phyloP scores from a whole-genome alignment of 805 yeast species.

The Kuraishia molischiana region DNA sequence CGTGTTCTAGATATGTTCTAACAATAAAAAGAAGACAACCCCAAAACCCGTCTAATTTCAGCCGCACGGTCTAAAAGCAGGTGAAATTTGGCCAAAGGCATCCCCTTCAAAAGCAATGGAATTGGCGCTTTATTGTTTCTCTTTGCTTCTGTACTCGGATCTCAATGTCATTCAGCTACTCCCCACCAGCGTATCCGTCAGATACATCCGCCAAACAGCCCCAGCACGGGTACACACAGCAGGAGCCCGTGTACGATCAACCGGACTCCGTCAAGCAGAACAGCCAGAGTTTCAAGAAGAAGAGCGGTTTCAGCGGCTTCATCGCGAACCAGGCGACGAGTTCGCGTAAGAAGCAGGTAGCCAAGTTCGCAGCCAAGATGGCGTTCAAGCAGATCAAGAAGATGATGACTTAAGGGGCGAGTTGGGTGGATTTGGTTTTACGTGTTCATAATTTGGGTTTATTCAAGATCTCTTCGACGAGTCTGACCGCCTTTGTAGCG shows the following conservation, averaged over 20 bases:
- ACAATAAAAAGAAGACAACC: too few species aligned
- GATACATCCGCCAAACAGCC: slow-evolving; percentile 5
- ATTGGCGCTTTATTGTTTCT: too few species aligned
- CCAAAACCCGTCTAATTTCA: too few species aligned
- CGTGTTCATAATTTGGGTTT: background rate
- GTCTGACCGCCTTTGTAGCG: slow-evolving; percentile 20
- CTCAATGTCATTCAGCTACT: slow-evolving; percentile 2
- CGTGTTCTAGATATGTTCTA: background rate
- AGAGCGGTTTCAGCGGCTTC: background rate
- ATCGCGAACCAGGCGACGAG: slow-evolving; percentile 4
- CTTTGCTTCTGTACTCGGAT: too few species aligned
- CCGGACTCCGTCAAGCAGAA: background rate
- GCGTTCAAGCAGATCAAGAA: background rate
- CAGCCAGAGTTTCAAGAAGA: background rate
- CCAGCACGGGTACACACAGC: slow-evolving; percentile 4
- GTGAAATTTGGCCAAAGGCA: too few species aligned
- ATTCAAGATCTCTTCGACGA: slow-evolving; percentile 19
- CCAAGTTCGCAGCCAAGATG: slow-evolving; percentile 3
- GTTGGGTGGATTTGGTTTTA: background rate
- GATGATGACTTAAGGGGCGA: slow-evolving; percentile 1
- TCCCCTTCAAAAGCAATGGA: background rate
- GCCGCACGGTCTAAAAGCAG: too few species aligned
- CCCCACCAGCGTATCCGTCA: slow-evolving; percentile 2
- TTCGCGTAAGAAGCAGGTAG: slow-evolving; percentile 5
- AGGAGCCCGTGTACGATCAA: slow-evolving; percentile 1